Evolutionary conservation across 2,329 filamentous ascomycete genomes (phyloP), one percentile per base, ranked within the genome.

Genomic region (Orbilia quercus): DNA sequence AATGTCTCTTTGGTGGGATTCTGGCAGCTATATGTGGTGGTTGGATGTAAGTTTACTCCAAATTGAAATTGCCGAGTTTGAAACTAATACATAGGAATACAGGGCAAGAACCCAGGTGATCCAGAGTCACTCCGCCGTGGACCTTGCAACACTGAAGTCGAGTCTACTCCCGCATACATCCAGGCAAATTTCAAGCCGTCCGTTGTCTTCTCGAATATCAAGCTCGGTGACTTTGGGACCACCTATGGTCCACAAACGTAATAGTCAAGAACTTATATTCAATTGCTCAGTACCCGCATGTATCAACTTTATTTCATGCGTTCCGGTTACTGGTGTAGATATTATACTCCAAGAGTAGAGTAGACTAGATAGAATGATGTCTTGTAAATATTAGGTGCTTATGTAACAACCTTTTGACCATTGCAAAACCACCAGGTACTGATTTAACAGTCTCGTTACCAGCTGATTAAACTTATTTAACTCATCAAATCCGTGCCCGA

Each of bases 191-290:
- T 83, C 0, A 80, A 81, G 47, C 83, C 86, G 0, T 81, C 81
- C 9, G 84, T 88, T 3, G 83, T 80, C 0, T 88, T 86, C 76
- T 84, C 83, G 72, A 84, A 87, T 76, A 84, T 88, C 75, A 84
- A 83, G 77, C 85, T 85, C 82, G 86, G 86, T 12, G 85, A 88
- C 75, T 84, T 88, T 76, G 85, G 83, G 4, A 85, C 84, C 18
- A 88, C 84, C 0, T 85, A 60, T 14, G 25, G 40, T n/a, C 47
- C 54, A 14, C 55, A 69, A 23, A 12, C 36, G 6, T 40, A 40
- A 40, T 14, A 12, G 4, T 3, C 3, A 5, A 7, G 14, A 14
- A 12, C 36, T 40, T 40, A 14, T 16, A 14, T 4, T 6, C 36
- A 14, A 7, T 3, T 3, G n/a, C 12, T 16, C n/a, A 40, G 31